Conservation (phyloP, 768 basidiomycete species). For the Boletus coccyginus region DNA sequence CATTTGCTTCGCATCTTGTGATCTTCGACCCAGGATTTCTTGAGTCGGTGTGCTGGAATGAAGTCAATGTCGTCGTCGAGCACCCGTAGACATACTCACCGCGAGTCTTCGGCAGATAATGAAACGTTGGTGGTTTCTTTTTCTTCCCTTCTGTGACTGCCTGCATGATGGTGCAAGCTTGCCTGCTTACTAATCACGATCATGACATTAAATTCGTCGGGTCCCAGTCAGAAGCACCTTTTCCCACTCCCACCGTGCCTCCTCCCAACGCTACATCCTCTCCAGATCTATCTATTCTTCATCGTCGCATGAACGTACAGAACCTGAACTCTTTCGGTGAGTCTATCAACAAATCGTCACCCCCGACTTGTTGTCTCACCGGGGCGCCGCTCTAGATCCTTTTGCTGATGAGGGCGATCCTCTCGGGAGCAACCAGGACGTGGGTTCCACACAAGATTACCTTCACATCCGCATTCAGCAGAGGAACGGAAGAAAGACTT, state of each 20-base stretch:
- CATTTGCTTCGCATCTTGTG: slow-evolving; percentile 78
- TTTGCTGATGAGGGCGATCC: slow-evolving; percentile 93
- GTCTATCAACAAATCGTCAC: slow-evolving; percentile 15
- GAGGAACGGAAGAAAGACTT: slow-evolving; percentile 96
- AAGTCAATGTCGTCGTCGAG: slow-evolving; percentile 1
- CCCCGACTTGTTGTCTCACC: slow-evolving; percentile 6
- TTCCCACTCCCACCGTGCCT: slow-evolving; percentile 31
- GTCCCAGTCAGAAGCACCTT: slow-evolving; percentile 8
- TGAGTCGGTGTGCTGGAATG: slow-evolving; percentile 69
- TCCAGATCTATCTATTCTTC: slow-evolving; percentile 39
- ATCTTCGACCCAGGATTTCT: slow-evolving; percentile 74
- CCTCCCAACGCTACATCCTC: slow-evolving; percentile 46
- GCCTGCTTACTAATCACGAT: slow-evolving; percentile 24
- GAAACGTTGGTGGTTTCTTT: slow-evolving; percentile 69
- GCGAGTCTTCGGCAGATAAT: slow-evolving; percentile 58
- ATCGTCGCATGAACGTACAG: slow-evolving; percentile 92
- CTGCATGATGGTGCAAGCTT: neutral
- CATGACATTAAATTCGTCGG: slow-evolving; percentile 24
- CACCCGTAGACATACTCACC: slow-evolving; percentile 41
- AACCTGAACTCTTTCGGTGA: slow-evolving; percentile 81
- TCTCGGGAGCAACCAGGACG: slow-evolving; percentile 68
- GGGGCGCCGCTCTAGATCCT: slow-evolving; percentile 61
- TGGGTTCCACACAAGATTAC: slow-evolving; percentile 78
- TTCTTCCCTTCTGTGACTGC: slow-evolving; percentile 11
- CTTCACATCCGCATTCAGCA: slow-evolving; percentile 98